Conservation (phyloP, 225 moss, liverwort and hornwort genomes). For the Physcomitrium patens region DNA sequence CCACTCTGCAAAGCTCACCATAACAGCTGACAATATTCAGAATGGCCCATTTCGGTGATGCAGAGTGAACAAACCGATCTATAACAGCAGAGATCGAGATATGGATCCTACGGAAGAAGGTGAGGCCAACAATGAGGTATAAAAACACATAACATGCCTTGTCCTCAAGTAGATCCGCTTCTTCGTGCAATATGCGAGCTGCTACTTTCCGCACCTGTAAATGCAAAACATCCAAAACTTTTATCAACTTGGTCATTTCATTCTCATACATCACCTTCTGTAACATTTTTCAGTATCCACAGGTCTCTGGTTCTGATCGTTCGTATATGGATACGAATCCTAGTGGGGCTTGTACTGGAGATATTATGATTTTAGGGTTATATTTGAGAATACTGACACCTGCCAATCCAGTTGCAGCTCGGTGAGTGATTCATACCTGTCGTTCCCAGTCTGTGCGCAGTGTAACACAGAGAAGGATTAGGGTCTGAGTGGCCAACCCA, state of each 20-base stretch:
- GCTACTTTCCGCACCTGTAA: constrained; percentile 51
- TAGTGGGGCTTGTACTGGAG: not conserved
- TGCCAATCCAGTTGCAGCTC: not conserved
- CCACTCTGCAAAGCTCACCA: constrained; percentile 33
- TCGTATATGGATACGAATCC: not conserved
- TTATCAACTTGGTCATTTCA: constrained; percentile 18
- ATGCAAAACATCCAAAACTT: constrained; percentile 13
- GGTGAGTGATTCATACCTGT: constrained; percentile 35
- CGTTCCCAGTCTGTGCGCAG: constrained; percentile 51
- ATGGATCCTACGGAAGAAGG: not conserved
- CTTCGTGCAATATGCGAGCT: constrained; percentile 42
- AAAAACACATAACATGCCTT: constrained; percentile 42
- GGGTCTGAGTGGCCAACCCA: constrained; percentile 54
- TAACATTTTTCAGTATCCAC: not conserved
- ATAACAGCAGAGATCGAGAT: not conserved
- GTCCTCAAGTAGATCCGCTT: constrained; percentile 37
- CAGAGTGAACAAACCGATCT: too few species aligned
- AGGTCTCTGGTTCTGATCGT: not conserved
- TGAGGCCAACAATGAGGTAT: constrained; percentile 3
- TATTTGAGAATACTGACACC: not conserved
- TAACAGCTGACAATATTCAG: constrained; percentile 1
- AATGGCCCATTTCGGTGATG: not conserved
- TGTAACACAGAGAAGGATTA: constrained; percentile 42
- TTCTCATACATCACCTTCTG: not conserved
- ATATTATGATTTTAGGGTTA: not conserved